Evolutionary conservation across 768 basidiomycete genomes (phyloP).

Genomic region (Rhodotorula paludigena): DNA sequence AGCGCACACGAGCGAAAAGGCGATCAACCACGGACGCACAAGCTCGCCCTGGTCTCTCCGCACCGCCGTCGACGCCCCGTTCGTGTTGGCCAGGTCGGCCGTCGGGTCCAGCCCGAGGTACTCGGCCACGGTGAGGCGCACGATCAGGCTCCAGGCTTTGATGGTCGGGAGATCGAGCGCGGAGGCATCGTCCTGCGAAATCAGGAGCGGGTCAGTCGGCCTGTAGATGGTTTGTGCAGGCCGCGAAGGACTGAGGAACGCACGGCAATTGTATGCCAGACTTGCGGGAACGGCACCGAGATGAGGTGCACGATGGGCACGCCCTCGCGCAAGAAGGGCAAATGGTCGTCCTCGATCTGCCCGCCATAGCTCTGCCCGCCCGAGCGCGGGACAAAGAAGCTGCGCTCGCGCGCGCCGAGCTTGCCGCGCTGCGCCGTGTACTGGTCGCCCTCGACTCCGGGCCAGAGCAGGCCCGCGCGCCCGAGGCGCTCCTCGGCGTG

Average conservation of each 20-base stretch:
- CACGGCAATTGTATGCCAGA: constrained; percentile 80
- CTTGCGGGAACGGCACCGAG: constrained; percentile 75
- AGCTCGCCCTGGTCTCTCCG: constrained; percentile 2
- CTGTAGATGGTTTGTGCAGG: background rate
- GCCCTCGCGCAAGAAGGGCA: constrained; percentile 77
- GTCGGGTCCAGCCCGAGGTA: constrained; percentile 59
- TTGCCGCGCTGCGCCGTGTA: constrained; percentile 28
- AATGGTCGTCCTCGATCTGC: constrained; percentile 72
- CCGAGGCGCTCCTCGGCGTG: constrained; percentile 69
- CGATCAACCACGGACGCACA: background rate
- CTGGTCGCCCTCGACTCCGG: constrained; percentile 10
- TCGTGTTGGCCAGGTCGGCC: background rate
- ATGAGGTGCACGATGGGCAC: constrained; percentile 88
- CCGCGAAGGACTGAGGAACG: constrained; percentile 33
- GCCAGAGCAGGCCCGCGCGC: constrained; percentile 58
- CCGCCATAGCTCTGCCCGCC: constrained; percentile 48
- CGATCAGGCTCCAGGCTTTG: constrained; percentile 79
- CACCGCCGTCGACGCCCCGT: background rate
- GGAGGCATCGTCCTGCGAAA: constrained; percentile 73
- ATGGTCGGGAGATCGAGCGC: constrained; percentile 79
- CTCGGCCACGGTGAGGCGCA: constrained; percentile 82
- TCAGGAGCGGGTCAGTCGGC: too few relatives aligned
- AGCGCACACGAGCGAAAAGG: background rate
- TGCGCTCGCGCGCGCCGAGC: constrained; percentile 35
- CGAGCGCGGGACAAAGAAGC: constrained; percentile 63